Evolutionary conservation across 495 filamentous ascomycete genomes (phyloP).

Genomic region (Friedmanniomyces simplex): DNA sequence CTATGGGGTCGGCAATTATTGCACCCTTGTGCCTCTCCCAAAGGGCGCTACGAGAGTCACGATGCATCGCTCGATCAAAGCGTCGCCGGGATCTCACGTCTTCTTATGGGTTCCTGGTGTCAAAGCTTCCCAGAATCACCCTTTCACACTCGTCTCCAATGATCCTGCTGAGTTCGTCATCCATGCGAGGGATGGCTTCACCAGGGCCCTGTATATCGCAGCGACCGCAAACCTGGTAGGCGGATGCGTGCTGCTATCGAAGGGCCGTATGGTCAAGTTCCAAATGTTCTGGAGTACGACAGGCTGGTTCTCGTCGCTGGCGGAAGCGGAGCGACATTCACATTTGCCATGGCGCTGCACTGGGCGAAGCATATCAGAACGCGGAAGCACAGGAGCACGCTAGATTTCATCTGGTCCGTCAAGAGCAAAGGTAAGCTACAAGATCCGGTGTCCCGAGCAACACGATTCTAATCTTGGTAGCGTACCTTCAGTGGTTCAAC

Average conservation of each 20-base stretch:
- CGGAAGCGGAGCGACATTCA: background rate
- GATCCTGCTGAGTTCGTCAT: background rate
- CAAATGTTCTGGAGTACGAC: background rate
- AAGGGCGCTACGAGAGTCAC: constrained; percentile 47
- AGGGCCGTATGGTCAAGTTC: background rate
- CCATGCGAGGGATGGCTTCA: background rate
- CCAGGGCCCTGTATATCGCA: background rate
- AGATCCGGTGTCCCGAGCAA: background rate
- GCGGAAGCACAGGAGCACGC: background rate
- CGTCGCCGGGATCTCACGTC: constrained; percentile 47
- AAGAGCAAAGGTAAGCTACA: background rate
- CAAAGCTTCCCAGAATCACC: constrained; percentile 47
- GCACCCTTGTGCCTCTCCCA: constrained; percentile 43
- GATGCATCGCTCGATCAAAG: constrained; percentile 37
- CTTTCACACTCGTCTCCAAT: constrained; percentile 38
- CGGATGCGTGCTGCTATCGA: background rate
- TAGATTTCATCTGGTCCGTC: background rate
- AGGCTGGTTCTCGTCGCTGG: background rate
- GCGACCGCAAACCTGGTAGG: background rate
- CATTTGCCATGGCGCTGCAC: background rate
- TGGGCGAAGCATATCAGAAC: background rate
- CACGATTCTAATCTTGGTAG: background rate
- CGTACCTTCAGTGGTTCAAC: background rate
- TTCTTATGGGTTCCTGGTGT: constrained; percentile 53
- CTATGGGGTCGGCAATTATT: constrained; percentile 46